Conservation (phyloP, 2,329 filamentous ascomycete species). For the Aureobasidium sp. region DNA sequence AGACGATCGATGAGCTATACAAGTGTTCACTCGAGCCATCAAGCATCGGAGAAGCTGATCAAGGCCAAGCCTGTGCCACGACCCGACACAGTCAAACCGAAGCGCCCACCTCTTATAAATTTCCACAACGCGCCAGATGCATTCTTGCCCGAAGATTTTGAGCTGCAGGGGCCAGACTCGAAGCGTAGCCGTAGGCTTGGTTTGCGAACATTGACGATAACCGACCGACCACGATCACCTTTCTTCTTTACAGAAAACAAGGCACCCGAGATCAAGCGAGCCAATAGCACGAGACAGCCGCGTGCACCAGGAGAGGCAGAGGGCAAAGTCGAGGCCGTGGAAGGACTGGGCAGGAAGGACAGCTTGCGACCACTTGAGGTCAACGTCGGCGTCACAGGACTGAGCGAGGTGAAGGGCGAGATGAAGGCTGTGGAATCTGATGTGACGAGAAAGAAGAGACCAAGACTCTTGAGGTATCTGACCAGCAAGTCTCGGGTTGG, state of each 20-base stretch:
- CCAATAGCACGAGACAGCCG: constrained; percentile 7
- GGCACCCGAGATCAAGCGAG: constrained; percentile 12
- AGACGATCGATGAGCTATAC: constrained; percentile 59
- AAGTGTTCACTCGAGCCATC: constrained; percentile 28
- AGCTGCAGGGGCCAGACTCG: constrained; percentile 26
- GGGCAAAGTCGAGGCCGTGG: constrained; percentile 7
- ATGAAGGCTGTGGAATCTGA: constrained; percentile 25
- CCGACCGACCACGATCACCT: constrained; percentile 17
- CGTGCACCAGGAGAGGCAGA: not conserved
- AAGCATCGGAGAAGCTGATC: not conserved
- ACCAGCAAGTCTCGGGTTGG: constrained; percentile 10
- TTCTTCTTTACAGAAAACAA: constrained; percentile 18
- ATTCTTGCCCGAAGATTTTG: constrained; percentile 44
- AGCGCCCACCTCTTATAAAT: constrained; percentile 31
- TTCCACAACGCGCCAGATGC: constrained; percentile 43
- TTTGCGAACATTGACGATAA: constrained; percentile 17
- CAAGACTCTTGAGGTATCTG: constrained; percentile 17
- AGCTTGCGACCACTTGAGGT: not conserved
- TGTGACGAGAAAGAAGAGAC: constrained; percentile 30
- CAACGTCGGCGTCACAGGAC: not conserved
- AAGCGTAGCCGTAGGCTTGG: constrained; percentile 15
- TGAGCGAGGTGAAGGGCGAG: constrained; percentile 22
- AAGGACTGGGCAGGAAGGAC: constrained; percentile 3
- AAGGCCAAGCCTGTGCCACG: constrained; percentile 10
- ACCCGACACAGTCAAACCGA: constrained; percentile 3